Percentiles rank a stretch among this genome's conserved stretches.
phyloP scores from a whole-genome alignment of 2,329 filamentous ascomycete genomes.

The Phyllosticta citrichinensis region DNA sequence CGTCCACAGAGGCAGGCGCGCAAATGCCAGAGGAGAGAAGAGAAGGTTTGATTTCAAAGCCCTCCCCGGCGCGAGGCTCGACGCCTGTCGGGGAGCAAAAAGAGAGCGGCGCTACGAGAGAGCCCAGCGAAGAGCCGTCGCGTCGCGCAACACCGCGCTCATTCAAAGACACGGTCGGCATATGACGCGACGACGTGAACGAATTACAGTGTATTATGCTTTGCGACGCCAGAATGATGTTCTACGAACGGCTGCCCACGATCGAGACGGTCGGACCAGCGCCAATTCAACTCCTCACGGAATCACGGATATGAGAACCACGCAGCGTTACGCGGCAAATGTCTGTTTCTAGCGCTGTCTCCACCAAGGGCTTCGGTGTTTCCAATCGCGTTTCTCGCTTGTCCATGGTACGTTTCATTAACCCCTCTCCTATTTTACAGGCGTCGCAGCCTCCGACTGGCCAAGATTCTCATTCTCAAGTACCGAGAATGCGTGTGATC shows the following conservation, averaged over 20 bases:
- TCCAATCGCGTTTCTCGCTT: not conserved
- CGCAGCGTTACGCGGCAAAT: not conserved
- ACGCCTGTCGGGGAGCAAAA: conserved; percentile 3
- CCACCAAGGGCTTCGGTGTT: not conserved
- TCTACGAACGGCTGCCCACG: not conserved
- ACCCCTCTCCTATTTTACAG: not conserved
- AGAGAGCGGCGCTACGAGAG: conserved; percentile 2
- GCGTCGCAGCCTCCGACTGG: not conserved
- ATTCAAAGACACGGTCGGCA: conserved; percentile 35
- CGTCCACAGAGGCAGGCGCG: conserved; percentile 7
- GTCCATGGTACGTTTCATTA: not conserved
- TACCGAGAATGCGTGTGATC: not conserved
- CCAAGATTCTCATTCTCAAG: not conserved
- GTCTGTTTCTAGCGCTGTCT: not conserved
- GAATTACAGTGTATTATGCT: not conserved
- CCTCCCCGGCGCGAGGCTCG: conserved; percentile 1
- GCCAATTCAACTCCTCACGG: not conserved
- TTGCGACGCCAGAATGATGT: not conserved
- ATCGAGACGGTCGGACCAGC: not conserved
- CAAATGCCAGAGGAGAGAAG: conserved; percentile 10
- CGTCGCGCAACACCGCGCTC: conserved; percentile 32
- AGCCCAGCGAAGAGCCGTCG: conserved; percentile 18
- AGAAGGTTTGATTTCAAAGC: conserved; percentile 20
- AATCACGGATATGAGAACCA: not conserved
- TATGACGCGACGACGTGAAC: conserved; percentile 17